Evolutionary conservation across 495 filamentous ascomycete species (phyloP).

Genomic region (Lasiosphaeris hirsuta): DNA sequence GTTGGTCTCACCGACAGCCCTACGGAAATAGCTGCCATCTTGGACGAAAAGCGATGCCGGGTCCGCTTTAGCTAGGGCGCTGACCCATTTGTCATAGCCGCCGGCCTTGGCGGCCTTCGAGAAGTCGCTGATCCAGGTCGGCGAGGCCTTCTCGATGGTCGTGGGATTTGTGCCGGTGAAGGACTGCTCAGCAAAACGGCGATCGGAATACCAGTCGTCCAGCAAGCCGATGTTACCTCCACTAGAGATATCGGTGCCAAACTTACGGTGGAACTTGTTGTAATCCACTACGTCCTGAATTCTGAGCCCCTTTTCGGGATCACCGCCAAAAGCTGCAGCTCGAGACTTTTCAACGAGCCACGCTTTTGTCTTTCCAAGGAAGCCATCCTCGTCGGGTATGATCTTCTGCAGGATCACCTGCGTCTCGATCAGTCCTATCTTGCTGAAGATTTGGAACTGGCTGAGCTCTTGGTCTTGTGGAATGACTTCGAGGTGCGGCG

Average conservation of each 20-base stretch:
- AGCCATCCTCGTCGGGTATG: constrained; percentile 30
- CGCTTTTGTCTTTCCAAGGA: constrained; percentile 29
- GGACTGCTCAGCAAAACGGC: constrained; percentile 47
- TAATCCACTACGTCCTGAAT: constrained; percentile 40
- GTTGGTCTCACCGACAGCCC: constrained; percentile 27
- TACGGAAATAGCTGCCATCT: constrained; percentile 47
- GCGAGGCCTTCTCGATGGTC: constrained; percentile 38
- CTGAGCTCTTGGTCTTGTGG: constrained; percentile 25
- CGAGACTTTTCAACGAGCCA: constrained; percentile 27
- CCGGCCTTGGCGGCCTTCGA: constrained; percentile 29
- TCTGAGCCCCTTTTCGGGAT: constrained; percentile 32
- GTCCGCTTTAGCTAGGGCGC: constrained; percentile 25
- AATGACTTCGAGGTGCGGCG: constrained; percentile 34
- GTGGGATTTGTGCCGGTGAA: constrained; percentile 50
- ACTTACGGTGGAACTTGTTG: constrained; percentile 34
- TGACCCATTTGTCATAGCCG: constrained; percentile 26
- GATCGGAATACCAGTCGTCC: constrained; percentile 48
- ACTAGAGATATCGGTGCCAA: constrained; percentile 36
- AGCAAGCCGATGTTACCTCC: constrained; percentile 43
- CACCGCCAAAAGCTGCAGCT: constrained; percentile 26
- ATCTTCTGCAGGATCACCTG: constrained; percentile 34
- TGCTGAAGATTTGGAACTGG: constrained; percentile 31
- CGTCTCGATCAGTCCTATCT: constrained; percentile 30
- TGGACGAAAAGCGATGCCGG: constrained; percentile 40
- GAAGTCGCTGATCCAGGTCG: constrained; percentile 34